Percentiles rank a stretch among this genome's conserved stretches.
Conservation (phyloP, 139 green algal species). For the Micractinium conductrix region DNA sequence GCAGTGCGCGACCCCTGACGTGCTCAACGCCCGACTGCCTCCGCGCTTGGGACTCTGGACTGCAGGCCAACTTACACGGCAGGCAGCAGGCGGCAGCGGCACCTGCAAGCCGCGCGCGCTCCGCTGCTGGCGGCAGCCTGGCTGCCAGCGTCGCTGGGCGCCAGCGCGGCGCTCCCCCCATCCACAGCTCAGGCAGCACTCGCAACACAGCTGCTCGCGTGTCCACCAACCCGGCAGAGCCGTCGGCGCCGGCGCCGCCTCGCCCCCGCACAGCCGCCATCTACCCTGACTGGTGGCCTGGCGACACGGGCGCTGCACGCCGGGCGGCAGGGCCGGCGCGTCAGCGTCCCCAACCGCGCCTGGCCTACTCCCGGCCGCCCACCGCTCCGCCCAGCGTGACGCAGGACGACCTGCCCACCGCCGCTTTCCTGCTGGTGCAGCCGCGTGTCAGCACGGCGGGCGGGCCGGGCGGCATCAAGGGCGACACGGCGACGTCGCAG, state of each 20-base stretch:
- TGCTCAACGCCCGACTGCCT: too few species aligned
- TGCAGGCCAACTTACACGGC: too few species aligned
- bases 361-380: conserved; percentile 23
- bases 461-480: background rate
- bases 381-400: conserved; percentile 7
- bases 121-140: too few species aligned
- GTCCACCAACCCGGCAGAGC: background rate
- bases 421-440: conserved; percentile 29
- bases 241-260: background rate
- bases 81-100: background rate
- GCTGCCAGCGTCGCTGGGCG: too few species aligned
- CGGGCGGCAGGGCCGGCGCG: background rate
- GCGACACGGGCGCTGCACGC: background rate
- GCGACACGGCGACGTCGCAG: too few species aligned
- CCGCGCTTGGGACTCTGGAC: too few species aligned
- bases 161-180: too few species aligned
- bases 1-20: too few species aligned
- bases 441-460: background rate
- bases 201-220: background rate
- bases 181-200: too few species aligned
- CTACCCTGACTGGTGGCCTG: conserved; percentile 32
- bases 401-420: conserved; percentile 23
- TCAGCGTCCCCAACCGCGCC: conserved; percentile 2
- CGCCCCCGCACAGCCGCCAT: background rate
- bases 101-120: too few species aligned